Evolutionary conservation across 1,284 basidiomycete species (phyloP).

Genomic region (Peniophora sp.): DNA sequence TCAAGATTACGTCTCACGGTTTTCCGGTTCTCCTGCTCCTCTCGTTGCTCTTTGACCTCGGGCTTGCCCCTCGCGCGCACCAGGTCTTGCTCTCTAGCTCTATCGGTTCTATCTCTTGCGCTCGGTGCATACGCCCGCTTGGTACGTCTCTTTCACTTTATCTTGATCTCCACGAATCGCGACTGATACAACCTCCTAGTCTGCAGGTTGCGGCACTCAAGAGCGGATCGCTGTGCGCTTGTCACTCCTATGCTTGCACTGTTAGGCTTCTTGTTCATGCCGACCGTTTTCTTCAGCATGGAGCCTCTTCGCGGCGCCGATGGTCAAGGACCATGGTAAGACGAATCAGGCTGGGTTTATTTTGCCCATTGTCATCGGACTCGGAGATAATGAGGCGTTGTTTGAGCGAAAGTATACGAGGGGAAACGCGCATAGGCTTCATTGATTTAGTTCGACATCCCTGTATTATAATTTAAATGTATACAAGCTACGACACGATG

Average conservation of each 20-base stretch:
- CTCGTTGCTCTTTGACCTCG: neutral
- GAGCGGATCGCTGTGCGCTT: slow-evolving; percentile 53
- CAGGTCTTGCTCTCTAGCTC: neutral
- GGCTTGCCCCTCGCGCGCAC: neutral
- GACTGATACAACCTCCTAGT: slow-evolving; percentile 15
- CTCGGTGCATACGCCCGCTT: neutral
- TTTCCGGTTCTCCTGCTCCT: too few species aligned
- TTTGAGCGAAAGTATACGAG: slow-evolving; percentile 48
- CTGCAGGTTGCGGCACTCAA: slow-evolving; percentile 46
- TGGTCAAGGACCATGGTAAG: slow-evolving; percentile 26
- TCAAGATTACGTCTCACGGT: too few species aligned
- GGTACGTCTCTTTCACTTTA: slow-evolving; percentile 31
- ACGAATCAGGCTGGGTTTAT: slow-evolving; percentile 56
- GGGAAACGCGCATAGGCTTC: slow-evolving; percentile 12
- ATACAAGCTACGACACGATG: too few species aligned
- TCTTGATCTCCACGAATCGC: slow-evolving; percentile 30
- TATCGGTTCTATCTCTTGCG: neutral
- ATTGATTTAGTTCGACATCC: too few species aligned
- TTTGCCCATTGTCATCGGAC: slow-evolving; percentile 45
- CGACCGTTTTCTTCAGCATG: slow-evolving; percentile 52
- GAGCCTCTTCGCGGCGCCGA: neutral
- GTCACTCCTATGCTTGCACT: slow-evolving; percentile 38
- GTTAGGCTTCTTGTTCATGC: slow-evolving; percentile 51
- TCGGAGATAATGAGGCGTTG: slow-evolving; percentile 54
- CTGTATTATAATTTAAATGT: too few species aligned